Evolutionary conservation across 495 filamentous ascomycete species (phyloP), one percentile per base, ranked within the genome.

Genomic region (Friedmanniomyces endolithicus): DNA sequence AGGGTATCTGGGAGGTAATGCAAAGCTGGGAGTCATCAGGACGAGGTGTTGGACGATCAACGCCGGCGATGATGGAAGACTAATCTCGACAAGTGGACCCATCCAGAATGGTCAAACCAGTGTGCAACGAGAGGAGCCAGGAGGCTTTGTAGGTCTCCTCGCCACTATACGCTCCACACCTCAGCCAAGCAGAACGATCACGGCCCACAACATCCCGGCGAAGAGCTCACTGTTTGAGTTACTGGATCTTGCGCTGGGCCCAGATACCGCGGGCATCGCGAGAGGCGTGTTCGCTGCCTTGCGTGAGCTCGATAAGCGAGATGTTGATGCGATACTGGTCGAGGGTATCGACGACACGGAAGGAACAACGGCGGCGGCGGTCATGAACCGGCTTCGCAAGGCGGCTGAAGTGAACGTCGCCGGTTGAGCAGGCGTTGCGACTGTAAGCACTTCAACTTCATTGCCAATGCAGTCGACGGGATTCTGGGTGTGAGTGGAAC

Each of bases 311-410:
- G 92, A 98, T 68, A 75, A 80, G 58, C 71, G 79, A 48, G 76
- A 80, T 34, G 87, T 88, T 9, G 83, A 90, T 68, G 75, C 87
- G 8, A 97, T 99, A 55, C 85, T 87, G 62, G 87, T 97, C 4
- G 92, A 99, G 67, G 90, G 90, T 11, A 85, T 95, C 40, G 72
- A 78, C 34, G 90, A 92, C 61, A 46, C 58, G 6, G 79, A 85
- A 39, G 83, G 83, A 35, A 84, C 87, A 63, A 80, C 90, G 52
- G 87, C 88, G n/a, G 85, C 88, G 17, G 94, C 92, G 9, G 82
- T 98, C 43, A 97, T 98, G 94, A 98, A 98, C 64, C 75, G 90
- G 59, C 70, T 97, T 8, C 73, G 92, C 46, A 97, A 97, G 71
- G 90, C 90, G 33, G 89, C 92, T 67, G 65, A 82, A 55, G 48